phyloP scores from a whole-genome alignment of 345 rosid species.

The Euphorbia tirucalli region DNA sequence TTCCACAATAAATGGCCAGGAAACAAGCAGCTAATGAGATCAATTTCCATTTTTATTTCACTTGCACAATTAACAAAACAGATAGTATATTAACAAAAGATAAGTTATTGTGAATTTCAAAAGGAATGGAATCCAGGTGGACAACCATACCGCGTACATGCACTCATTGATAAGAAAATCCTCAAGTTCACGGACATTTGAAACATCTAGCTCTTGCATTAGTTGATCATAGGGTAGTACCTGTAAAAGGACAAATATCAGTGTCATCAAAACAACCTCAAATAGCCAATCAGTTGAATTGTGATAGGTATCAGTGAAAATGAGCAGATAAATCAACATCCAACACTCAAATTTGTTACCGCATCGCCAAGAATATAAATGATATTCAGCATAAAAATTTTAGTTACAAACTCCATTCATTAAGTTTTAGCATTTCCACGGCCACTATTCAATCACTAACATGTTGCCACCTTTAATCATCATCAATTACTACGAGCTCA shows the following conservation, averaged over 20 bases:
- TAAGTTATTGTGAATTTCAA: not conserved
- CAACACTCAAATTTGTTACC: not conserved
- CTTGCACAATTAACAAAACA: not conserved
- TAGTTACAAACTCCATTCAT: not conserved
- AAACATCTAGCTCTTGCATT: slow-evolving; percentile 83
- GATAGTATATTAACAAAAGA: not conserved
- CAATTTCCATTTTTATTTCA: slow-evolving; percentile 2
- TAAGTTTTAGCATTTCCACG: not conserved
- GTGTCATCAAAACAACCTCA: slow-evolving; percentile 6
- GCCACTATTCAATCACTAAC: not conserved
- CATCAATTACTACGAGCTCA: not conserved
- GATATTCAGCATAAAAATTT: not conserved
- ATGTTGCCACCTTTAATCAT: not conserved
- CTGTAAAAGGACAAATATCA: slow-evolving; percentile 33
- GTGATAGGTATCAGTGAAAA: not conserved
- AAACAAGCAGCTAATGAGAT: not conserved
- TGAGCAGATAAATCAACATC: not conserved
- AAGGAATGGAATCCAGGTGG: slow-evolving; percentile 4
- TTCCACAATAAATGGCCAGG: not conserved
- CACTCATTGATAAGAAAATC: slow-evolving; percentile 98
- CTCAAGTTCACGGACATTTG: slow-evolving; percentile 95
- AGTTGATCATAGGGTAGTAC: slow-evolving; percentile 81
- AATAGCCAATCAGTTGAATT: not conserved
- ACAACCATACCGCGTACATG: slow-evolving; percentile 80
- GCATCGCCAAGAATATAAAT: not conserved